Evolutionary conservation across 2,329 filamentous ascomycete species (phyloP).

Genomic region (Penicillium fuscoglaucum): DNA sequence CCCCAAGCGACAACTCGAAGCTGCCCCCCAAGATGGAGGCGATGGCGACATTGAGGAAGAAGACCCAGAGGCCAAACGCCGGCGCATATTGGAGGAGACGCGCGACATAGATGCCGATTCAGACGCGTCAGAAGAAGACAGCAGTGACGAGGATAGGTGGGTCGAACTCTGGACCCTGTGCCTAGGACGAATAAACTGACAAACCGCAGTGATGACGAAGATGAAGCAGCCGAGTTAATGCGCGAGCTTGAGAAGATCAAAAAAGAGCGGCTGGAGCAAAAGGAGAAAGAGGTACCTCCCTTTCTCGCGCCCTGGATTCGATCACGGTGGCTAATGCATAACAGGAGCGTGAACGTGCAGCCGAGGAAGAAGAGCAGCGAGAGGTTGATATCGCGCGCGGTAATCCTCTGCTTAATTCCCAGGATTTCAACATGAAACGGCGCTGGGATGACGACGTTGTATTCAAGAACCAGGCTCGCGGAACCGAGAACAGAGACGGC

Average conservation of each 20-base stretch:
- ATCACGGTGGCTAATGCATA: conserved; percentile 10
- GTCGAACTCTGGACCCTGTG: conserved; percentile 1
- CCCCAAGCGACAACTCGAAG: conserved; percentile 66
- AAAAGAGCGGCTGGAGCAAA: conserved; percentile 76
- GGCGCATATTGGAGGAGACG: conserved; percentile 83
- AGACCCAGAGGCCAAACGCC: conserved; percentile 76
- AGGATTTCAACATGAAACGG: conserved; percentile 82
- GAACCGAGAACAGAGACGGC: conserved; percentile 86
- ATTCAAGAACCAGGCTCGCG: conserved; percentile 97
- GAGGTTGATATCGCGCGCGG: conserved; percentile 88
- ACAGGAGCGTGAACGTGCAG: conserved; percentile 75
- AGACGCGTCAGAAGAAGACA: conserved; percentile 61
- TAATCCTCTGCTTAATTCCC: conserved; percentile 84
- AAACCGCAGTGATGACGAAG: conserved; percentile 63
- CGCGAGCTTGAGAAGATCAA: conserved; percentile 94
- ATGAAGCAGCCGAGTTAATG: conserved; percentile 85
- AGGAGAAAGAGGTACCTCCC: conserved; percentile 65
- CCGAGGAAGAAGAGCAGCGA: conserved; percentile 75
- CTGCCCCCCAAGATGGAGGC: conserved; percentile 39
- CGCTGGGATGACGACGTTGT: conserved; percentile 98
- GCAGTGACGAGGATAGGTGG: conserved; percentile 61
- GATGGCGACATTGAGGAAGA: conserved; percentile 53
- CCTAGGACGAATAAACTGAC: conserved; percentile 26
- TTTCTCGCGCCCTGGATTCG: not conserved
- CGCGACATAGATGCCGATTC: conserved; percentile 83